A percentile compares a stretch with the other conserved stretches of the same genome.
Evolutionary conservation across 2,329 filamentous ascomycete genomes (phyloP).

Genomic region (Scedosporium aurantiacum): DNA sequence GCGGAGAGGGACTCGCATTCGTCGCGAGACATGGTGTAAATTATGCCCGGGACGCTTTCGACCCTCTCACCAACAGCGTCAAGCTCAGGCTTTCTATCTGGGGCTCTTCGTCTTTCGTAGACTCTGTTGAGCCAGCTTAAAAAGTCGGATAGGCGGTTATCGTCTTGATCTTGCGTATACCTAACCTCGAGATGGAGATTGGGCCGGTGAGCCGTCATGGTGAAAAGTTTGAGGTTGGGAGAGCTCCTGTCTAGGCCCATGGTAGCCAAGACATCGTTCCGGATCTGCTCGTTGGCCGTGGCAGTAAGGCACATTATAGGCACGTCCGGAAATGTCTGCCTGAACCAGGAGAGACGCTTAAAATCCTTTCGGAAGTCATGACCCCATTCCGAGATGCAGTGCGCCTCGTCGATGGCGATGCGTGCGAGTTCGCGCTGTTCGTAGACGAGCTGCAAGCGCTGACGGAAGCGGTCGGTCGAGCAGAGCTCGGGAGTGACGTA

Average conservation of each 20-base stretch:
- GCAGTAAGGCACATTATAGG: constrained; percentile 90
- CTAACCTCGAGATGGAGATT: constrained; percentile 89
- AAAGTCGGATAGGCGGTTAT: constrained; percentile 63
- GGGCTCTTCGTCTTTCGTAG: constrained; percentile 53
- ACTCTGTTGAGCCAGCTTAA: constrained; percentile 65
- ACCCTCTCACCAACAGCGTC: constrained; percentile 38
- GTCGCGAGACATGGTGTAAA: constrained; percentile 65
- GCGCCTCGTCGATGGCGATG: constrained; percentile 85
- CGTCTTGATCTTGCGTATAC: constrained; percentile 66
- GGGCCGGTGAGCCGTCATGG: constrained; percentile 70
- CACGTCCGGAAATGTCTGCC: constrained; percentile 67
- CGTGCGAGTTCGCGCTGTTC: constrained; percentile 75
- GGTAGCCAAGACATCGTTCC: constrained; percentile 69
- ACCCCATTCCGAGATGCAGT: constrained; percentile 97
- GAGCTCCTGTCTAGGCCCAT: constrained; percentile 53
- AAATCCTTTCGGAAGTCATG: constrained; percentile 95
- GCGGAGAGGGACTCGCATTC: constrained; percentile 64
- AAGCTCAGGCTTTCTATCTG: constrained; percentile 49
- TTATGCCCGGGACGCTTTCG: constrained; percentile 63
- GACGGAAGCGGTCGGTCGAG: constrained; percentile 64
- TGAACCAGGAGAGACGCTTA: constrained; percentile 78
- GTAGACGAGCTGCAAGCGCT: constrained; percentile 61
- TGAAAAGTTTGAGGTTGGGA: constrained; percentile 59
- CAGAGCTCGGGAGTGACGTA: constrained; percentile 94
- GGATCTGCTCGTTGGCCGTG: constrained; percentile 72